Conservation (phyloP, 2,329 filamentous ascomycete genomes). For the Penicillium sp. region DNA sequence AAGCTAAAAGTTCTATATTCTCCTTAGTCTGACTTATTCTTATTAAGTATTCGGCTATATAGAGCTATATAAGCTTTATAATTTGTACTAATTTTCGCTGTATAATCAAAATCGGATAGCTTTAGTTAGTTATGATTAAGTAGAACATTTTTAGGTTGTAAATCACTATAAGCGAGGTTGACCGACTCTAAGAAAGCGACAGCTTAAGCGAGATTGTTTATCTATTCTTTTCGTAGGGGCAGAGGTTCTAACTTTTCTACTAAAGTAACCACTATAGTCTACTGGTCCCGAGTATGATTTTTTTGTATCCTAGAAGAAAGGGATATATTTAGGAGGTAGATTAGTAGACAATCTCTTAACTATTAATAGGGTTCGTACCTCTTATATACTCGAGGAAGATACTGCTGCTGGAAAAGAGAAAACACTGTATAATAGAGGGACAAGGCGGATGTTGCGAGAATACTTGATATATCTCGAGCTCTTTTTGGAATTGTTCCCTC, state of each 20-base stretch:
- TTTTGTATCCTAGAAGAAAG: conserved; percentile 25
- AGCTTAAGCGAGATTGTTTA: conserved; percentile 32
- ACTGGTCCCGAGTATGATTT: conserved; percentile 22
- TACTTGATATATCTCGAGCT: conserved; percentile 24
- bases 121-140: conserved; percentile 30
- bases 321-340: conserved; percentile 17
- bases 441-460: conserved; percentile 23
- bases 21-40: conserved; percentile 20
- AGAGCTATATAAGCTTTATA: conserved; percentile 26
- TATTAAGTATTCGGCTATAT: conserved; percentile 29
- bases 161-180: conserved; percentile 33
- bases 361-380: conserved; percentile 16
- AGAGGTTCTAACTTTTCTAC: conserved; percentile 29
- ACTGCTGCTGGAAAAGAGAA: conserved; percentile 19
- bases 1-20: conserved; percentile 19
- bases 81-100: conserved; percentile 25
- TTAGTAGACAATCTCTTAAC: conserved; percentile 8
- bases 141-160: conserved; percentile 33
- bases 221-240: conserved; percentile 29
- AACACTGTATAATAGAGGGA: conserved; percentile 27
- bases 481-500: conserved; percentile 23
- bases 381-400: conserved; percentile 33
- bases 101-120: conserved; percentile 31
- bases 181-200: conserved; percentile 34
- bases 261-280: conserved; percentile 23